A percentile compares a stretch with the other conserved stretches of the same genome.
phyloP scores from a whole-genome alignment of 2,329 filamentous ascomycete genomes.

The Aspergillus unguis region DNA sequence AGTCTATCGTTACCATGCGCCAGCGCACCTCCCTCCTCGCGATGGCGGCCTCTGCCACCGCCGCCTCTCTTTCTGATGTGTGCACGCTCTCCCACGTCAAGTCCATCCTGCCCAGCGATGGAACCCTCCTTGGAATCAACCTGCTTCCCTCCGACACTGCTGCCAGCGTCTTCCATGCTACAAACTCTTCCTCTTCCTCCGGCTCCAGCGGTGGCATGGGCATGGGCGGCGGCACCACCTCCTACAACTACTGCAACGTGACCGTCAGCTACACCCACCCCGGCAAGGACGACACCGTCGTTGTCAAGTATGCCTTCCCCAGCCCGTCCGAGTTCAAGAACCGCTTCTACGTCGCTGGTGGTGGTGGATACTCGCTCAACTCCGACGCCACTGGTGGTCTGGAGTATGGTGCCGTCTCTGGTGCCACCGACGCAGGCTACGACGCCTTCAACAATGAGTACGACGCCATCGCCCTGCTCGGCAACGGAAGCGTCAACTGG shows the following conservation, averaged over 20 bases:
- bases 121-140: constrained; percentile 41
- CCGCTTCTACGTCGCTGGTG: constrained; percentile 47
- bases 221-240: constrained; percentile 11
- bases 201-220: constrained; percentile 16
- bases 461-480: constrained; percentile 38
- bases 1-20: constrained; percentile 3
- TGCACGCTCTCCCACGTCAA: constrained; percentile 46
- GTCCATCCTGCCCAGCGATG: constrained; percentile 42
- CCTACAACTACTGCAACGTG: constrained; percentile 39
- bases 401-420: constrained; percentile 41
- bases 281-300: constrained; percentile 38
- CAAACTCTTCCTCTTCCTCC: constrained; percentile 4
- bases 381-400: constrained; percentile 41
- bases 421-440: constrained; percentile 46
- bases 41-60: constrained; percentile 9
- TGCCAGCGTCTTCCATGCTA: constrained; percentile 40
- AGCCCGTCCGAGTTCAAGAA: constrained; percentile 40
- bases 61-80: constrained; percentile 34
- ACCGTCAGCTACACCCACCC: constrained; percentile 44
- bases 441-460: constrained; percentile 41
- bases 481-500: constrained; percentile 48
- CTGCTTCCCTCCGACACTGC: constrained; percentile 43
- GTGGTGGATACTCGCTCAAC: constrained; percentile 44
- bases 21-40: constrained; percentile 11
- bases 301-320: constrained; percentile 38